Conservation (phyloP, 2,329 filamentous ascomycete genomes). For the Cladosporium sp. region DNA sequence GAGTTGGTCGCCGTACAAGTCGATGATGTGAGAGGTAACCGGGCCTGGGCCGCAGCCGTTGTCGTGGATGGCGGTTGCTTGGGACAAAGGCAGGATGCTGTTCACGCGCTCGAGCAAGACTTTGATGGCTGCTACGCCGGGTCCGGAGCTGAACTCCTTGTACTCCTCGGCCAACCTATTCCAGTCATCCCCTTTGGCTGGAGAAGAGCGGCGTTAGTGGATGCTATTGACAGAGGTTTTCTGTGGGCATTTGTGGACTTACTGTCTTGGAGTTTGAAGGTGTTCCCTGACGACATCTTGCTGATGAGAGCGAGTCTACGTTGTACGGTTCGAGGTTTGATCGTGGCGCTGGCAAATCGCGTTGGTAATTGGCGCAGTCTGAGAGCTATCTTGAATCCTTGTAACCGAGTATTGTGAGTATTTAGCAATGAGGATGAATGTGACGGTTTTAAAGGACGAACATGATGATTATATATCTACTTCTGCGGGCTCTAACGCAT, state of each 20-base stretch:
- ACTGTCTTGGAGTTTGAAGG: slow-evolving; percentile 4
- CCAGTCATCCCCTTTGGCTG: slow-evolving; percentile 24
- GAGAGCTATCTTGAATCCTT: background rate
- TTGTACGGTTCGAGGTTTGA: background rate
- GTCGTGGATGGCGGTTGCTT: slow-evolving; percentile 29
- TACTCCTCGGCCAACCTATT: slow-evolving; percentile 20
- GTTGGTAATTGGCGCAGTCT: background rate
- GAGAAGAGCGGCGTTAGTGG: background rate
- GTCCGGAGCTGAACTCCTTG: slow-evolving; percentile 18
- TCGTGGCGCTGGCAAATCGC: background rate
- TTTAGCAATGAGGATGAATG: too few species aligned
- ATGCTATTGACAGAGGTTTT: background rate
- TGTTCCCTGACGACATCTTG: background rate
- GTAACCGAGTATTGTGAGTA: background rate
- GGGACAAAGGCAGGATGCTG: slow-evolving; percentile 21
- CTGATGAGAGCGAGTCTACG: background rate
- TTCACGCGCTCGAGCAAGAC: slow-evolving; percentile 25
- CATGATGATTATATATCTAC: background rate
- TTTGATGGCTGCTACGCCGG: slow-evolving; percentile 18
- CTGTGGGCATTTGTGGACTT: background rate
- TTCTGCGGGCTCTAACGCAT: background rate
- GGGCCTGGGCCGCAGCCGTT: slow-evolving; percentile 31
- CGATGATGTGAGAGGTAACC: slow-evolving; percentile 23
- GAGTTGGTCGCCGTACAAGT: slow-evolving; percentile 20
- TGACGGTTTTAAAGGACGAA: too few species aligned